phyloP scores from a whole-genome alignment of 768 basidiomycete genomes.

The Boletellus sp. region DNA sequence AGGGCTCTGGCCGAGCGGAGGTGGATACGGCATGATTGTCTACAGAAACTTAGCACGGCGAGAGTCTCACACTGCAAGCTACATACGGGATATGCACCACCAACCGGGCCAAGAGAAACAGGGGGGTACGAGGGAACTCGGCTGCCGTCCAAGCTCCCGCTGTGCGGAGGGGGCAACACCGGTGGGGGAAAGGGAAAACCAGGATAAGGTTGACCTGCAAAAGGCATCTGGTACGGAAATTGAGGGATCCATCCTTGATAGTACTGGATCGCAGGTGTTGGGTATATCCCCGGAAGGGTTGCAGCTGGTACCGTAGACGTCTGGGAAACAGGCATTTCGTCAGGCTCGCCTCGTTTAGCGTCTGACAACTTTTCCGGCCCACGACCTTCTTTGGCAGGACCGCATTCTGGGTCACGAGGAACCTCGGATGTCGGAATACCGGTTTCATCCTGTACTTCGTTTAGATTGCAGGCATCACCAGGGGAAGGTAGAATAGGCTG shows the following conservation, averaged over 20 bases:
- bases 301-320: constrained; percentile 26
- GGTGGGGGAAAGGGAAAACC: constrained; percentile 39
- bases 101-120: constrained; percentile 37
- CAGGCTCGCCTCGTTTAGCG: constrained; percentile 25
- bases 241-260: constrained; percentile 53
- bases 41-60: constrained; percentile 22
- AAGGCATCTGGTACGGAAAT: constrained; percentile 51
- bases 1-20: constrained; percentile 30
- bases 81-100: constrained; percentile 47
- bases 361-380: constrained; percentile 17
- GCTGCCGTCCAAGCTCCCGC: constrained; percentile 38
- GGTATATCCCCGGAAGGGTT: constrained; percentile 30
- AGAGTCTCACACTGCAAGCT: not conserved
- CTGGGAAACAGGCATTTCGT: constrained; percentile 15
- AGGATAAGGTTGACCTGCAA: constrained; percentile 42
- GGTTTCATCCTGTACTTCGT: constrained; percentile 17
- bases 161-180: constrained; percentile 22
- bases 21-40: constrained; percentile 51
- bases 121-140: constrained; percentile 30
- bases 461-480: constrained; percentile 13
- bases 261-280: constrained; percentile 42
- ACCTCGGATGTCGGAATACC: not conserved
- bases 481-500: not conserved
- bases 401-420: constrained; percentile 1
- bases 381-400: constrained; percentile 3